Base-by-base conservation (phyloP, 176 grass and related monocot species). In the Ensete ventricosum region DNA sequence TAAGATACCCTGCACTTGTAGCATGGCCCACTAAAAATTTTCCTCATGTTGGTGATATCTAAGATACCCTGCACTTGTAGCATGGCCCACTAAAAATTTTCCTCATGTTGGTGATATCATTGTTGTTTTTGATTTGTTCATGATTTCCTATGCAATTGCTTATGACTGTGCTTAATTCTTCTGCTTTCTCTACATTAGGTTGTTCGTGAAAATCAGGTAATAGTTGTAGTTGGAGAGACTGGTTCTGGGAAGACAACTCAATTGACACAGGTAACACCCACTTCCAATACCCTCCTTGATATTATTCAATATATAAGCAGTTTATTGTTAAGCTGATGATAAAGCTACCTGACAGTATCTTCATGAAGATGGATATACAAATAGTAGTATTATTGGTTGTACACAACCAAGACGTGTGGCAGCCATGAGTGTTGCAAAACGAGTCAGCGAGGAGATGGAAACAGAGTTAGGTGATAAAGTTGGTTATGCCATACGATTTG, bases 381-480 rank as follows among this genome's bases (percentile, higher is more conserved):
- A 57, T 50, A 82, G 69, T 17, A 88, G 90, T 23, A 65, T 98
- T 78, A 81, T 98, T 79, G 95, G 95, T 63, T 98, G 95, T 82
- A 98, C 95, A 55, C 95, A 98, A 77, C 95, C 95, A 53, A 93
- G 95, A 77, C 95, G 95, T 91, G 95, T 98, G 52, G 95, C 95
- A 83, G 95, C 95, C 64, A 98, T 98, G 95, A 98, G 95, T 87
- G 95, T 98, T 53, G 95, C 95, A 70, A 94, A 98, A 80, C 72
- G 95, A 73, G 90, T 98, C 17, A 93, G 90, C 21, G 95, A 98
- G 84, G 95, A 98, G 76, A 98, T 94, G 95, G 95, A 98, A 49
- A 91, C 90, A n/a, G 95, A 98, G 9, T 80, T 98, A 11, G 95
- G 86, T 78, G 82, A 98, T 19, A 93, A 87, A 89, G 95, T 98